Percentiles rank a stretch among this genome's conserved stretches.
Evolutionary conservation across 495 filamentous ascomycete genomes (phyloP).

Genomic region (Choiromyces venosus): DNA sequence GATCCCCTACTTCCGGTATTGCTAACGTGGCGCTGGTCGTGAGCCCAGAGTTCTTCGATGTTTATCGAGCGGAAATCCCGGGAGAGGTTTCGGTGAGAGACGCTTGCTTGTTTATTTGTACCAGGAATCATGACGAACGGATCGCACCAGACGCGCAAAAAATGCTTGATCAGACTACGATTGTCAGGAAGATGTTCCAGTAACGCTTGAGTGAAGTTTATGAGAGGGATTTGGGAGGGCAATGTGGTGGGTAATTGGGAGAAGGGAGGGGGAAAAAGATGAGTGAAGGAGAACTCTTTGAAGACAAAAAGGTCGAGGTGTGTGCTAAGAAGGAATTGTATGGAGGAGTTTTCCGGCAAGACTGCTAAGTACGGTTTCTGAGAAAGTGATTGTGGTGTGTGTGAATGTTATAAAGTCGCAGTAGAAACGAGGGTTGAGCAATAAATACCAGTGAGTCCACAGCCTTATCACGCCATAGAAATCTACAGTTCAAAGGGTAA

Average conservation of each 20-base stretch:
- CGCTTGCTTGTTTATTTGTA: neutral
- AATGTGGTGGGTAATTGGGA: neutral
- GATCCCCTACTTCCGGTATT: neutral
- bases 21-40: neutral
- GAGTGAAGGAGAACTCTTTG: too few species aligned
- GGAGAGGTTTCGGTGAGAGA: neutral
- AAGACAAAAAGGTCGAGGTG: neutral
- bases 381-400: neutral
- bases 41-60: neutral
- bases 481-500: neutral
- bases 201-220: neutral
- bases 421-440: neutral
- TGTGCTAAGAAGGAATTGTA: neutral
- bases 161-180: neutral
- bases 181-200: neutral
- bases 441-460: neutral
- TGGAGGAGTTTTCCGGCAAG: neutral
- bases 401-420: neutral
- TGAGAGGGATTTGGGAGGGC: neutral
- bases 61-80: neutral
- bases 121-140: neutral
- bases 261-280: neutral
- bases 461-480: neutral
- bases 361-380: neutral
- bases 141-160: neutral